Conservation (phyloP, 2,329 filamentous ascomycete genomes). For the Fusarium sp. region DNA sequence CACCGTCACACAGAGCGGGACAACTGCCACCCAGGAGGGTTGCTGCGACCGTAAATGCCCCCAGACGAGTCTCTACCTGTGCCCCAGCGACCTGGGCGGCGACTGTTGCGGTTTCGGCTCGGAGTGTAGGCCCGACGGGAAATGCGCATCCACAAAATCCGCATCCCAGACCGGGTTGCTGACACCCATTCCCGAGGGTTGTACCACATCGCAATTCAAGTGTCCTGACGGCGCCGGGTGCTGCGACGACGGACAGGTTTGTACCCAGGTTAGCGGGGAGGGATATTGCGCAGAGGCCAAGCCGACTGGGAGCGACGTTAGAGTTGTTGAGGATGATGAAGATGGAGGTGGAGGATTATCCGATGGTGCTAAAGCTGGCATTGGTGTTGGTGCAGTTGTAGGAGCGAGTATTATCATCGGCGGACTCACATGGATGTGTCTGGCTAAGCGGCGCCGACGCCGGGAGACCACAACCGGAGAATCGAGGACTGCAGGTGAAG, state of each 20-base stretch:
- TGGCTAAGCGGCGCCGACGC: constrained; percentile 52
- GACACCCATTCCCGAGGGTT: constrained; percentile 53
- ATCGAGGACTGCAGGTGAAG: constrained; percentile 3
- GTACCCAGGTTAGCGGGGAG: constrained; percentile 50
- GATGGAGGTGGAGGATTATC: constrained; percentile 48
- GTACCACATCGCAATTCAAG: constrained; percentile 56
- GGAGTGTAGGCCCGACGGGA: constrained; percentile 51
- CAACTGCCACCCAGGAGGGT: constrained; percentile 40
- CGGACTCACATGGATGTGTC: constrained; percentile 58
- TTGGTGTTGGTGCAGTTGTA: constrained; percentile 64
- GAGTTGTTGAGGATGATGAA: constrained; percentile 43
- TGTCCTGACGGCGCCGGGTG: constrained; percentile 62
- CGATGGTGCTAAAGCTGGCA: constrained; percentile 64
- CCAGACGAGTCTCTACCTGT: constrained; percentile 56
- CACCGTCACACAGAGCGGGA: constrained; percentile 42
- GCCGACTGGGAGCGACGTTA: constrained; percentile 46
- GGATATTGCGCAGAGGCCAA: constrained; percentile 54
- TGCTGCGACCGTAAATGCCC: constrained; percentile 57
- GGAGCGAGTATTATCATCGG: constrained; percentile 56
- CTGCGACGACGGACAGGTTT: constrained; percentile 57
- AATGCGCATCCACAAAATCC: constrained; percentile 49
- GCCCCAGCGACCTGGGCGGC: constrained; percentile 55
- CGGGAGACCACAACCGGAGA: constrained; percentile 28
- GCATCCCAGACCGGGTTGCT: constrained; percentile 42
- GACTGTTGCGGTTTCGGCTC: constrained; percentile 61